Base-by-base conservation (phyloP, 768 basidiomycete species). In the Tubosaeta sp. region DNA sequence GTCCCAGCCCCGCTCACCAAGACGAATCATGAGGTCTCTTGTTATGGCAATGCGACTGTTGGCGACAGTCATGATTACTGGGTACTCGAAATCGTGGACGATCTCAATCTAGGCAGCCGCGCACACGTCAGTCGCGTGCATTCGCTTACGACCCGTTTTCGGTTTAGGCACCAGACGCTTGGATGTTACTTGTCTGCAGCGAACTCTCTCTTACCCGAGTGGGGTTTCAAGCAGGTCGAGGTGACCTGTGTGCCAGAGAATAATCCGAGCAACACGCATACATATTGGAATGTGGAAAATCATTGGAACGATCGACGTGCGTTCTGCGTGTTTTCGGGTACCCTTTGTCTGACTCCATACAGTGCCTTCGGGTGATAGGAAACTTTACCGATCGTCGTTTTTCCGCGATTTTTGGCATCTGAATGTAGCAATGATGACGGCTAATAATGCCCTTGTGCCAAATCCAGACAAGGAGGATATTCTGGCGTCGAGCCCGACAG, bases 361-460 rank as follows among this genome's bases (percentile, higher is more conserved):
- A 96, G 91, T 99, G 10, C 92, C 94, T 11, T 60, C 81, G 4
- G 95, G 90, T 2, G 77, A 95, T 35, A 78, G 79, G 53, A 94
- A 90, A 62, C 80, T 84, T 51, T 96, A 95, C 73, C 77, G 73
- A 34, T 95, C 95, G 2, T 87, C 95, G 0, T 99, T 99, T 79
- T 72, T 95, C 41, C 85, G 89, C 46, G 95, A 99, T 72, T 99
- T 99, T 71, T 94, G 92, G 86, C 95, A 99, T 67, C 81, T 99
- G 50, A 99, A 99, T 63, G 92, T 99, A 22, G 96, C 94, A 8
- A 99, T 99, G 96, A 94, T 94, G 91, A 96, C 95, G 0, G 97
- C 96, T 5, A 99, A 99, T 74, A 99, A 99, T 64, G 95, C 96
- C 0, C 85, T 99, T 48, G 69, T 98, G 35, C 96, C 96, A 1